Conservation (phyloP, 495 filamentous ascomycete species). For the Terfezia claveryi region DNA sequence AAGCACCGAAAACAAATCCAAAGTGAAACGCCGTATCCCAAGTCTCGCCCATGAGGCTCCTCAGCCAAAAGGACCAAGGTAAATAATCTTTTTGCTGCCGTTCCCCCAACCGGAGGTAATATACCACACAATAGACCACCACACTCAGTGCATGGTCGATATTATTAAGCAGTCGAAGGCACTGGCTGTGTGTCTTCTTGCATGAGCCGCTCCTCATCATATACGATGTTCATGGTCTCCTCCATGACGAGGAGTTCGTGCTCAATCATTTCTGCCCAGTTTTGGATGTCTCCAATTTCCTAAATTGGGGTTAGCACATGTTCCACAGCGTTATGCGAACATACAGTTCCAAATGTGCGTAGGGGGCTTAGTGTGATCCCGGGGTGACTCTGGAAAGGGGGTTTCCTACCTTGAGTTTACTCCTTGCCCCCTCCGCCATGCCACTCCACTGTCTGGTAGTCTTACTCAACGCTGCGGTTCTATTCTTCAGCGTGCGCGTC, state of each 20-base stretch:
- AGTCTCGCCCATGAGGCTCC: no score
- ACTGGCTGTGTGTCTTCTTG: neutral
- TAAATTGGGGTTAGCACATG: neutral
- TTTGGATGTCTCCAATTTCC: constrained; percentile 89
- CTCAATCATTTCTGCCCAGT: constrained; percentile 94
- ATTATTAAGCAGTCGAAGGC: no score
- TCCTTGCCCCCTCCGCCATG: constrained; percentile 42
- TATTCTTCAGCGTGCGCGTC: constrained; percentile 41
- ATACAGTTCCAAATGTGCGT: neutral
- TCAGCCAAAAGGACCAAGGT: constrained; percentile 20
- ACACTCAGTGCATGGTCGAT: no score
- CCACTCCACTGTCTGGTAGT: constrained; percentile 51
- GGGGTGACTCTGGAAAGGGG: no score
- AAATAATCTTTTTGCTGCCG: no score
- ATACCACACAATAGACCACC: no score
- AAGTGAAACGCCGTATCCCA: no score
- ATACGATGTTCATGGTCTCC: constrained; percentile 54
- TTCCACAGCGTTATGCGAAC: neutral
- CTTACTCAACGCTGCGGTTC: constrained; percentile 41
- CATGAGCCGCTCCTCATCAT: constrained; percentile 22
- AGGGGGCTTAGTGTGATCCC: neutral
- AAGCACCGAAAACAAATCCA: no score
- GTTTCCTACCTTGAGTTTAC: constrained; percentile 40
- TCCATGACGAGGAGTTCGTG: constrained; percentile 70
- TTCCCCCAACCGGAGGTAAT: no score